Evolutionary conservation across 2,329 filamentous ascomycete genomes (phyloP).

Genomic region (Macroventuria anomochaeta): DNA sequence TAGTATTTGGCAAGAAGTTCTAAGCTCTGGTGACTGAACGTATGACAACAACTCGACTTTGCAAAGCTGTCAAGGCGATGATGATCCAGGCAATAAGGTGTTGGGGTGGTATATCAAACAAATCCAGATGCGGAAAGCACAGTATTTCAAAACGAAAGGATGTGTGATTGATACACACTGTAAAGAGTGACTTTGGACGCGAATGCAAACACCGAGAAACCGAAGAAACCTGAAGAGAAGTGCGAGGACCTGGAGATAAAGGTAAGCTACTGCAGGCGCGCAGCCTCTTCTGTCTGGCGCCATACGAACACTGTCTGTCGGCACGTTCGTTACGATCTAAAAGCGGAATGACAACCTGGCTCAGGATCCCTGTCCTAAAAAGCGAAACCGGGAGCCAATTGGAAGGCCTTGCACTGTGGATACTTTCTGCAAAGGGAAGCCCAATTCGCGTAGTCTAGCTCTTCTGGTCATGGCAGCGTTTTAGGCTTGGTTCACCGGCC

Average conservation of each 20-base stretch:
- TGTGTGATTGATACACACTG: conserved; percentile 44
- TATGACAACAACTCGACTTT: not conserved
- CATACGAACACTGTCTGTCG: conserved; percentile 25
- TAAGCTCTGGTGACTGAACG: not conserved
- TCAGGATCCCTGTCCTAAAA: conserved; percentile 28
- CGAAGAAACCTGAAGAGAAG: conserved; percentile 23
- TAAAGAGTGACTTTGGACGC: conserved; percentile 29
- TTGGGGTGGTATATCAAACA: conserved; percentile 20
- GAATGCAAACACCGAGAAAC: conserved; percentile 28
- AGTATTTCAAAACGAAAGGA: conserved; percentile 40
- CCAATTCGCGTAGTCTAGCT: conserved; percentile 31
- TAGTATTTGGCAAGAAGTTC: not conserved
- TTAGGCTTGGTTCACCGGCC: conserved; percentile 30
- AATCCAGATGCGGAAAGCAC: conserved; percentile 21
- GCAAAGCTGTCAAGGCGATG: not conserved
- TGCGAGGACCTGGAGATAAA: conserved; percentile 37
- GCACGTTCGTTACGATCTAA: conserved; percentile 41
- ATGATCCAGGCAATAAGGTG: not conserved
- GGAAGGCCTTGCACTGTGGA: conserved; percentile 20
- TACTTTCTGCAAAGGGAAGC: conserved; percentile 32
- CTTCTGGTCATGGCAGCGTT: conserved; percentile 27
- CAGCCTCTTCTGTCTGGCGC: conserved; percentile 33
- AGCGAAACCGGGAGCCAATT: conserved; percentile 32
- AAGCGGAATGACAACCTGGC: conserved; percentile 41
- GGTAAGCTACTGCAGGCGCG: conserved; percentile 25